Conservation (phyloP, 2,329 filamentous ascomycete genomes). For the Paraphaeosphaeria minitans region DNA sequence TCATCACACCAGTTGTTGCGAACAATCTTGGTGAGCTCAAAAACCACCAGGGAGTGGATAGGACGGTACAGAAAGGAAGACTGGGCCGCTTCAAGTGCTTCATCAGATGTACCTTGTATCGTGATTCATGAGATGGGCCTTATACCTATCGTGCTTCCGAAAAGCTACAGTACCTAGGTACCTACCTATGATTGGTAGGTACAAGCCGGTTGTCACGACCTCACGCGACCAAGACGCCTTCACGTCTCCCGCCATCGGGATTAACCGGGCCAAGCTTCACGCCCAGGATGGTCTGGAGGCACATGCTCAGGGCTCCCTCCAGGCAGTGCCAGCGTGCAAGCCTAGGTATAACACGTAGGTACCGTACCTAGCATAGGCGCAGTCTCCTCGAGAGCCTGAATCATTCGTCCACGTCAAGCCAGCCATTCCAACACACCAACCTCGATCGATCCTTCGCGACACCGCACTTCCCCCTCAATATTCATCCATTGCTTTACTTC, state of each 20-base stretch:
- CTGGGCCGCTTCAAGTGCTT: too few species aligned
- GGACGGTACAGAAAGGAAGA: too few species aligned
- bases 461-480: constrained; percentile 5
- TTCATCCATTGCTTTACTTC: not conserved
- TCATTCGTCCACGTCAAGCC: constrained; percentile 10
- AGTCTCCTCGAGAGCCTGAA: not conserved
- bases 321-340: not conserved
- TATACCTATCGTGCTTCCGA: too few species aligned
- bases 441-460: constrained; percentile 5
- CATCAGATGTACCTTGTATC: too few species aligned
- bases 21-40: too few species aligned
- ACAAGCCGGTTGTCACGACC: not conserved
- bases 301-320: constrained; percentile 2
- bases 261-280: constrained; percentile 2
- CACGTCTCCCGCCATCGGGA: constrained; percentile 3
- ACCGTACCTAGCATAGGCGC: constrained; percentile 1
- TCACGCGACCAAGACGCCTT: not conserved
- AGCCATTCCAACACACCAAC: not conserved
- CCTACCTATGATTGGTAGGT: not conserved
- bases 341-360: constrained; percentile 9
- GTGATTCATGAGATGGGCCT: too few species aligned
- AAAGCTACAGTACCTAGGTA: not conserved
- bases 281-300: constrained; percentile 4
- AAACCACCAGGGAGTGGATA: too few species aligned
- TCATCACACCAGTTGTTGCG: too few species aligned